A percentile compares a stretch with the other conserved stretches of the same genome.
Evolutionary conservation across 345 rosid genomes (phyloP).

Genomic region (Eucalyptus sp.): DNA sequence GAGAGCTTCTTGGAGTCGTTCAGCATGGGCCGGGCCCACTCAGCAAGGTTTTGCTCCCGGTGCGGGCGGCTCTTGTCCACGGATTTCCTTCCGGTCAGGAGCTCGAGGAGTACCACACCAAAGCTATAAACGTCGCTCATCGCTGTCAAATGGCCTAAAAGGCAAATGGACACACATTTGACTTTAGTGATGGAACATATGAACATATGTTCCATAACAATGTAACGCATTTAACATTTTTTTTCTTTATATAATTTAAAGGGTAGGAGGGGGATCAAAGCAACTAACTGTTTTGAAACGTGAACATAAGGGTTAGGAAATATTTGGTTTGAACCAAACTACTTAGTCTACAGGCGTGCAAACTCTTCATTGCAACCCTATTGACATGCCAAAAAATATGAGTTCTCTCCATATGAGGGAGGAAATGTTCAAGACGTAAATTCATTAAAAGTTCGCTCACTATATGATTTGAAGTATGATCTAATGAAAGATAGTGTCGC

Average conservation of each 20-base stretch:
- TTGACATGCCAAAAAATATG: fast-evolving
- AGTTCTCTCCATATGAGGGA: background rate
- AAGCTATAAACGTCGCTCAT: conserved; percentile 65
- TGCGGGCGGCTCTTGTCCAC: conserved; percentile 48
- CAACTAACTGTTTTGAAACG: background rate
- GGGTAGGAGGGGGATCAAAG: background rate
- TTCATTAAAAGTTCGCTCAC: background rate
- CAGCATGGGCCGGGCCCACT: conserved; percentile 73
- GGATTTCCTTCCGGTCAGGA: conserved; percentile 50
- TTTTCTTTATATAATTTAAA: background rate
- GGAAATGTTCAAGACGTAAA: background rate
- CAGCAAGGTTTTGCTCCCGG: conserved; percentile 53
- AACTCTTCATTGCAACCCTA: background rate
- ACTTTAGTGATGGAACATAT: background rate
- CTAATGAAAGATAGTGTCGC: background rate
- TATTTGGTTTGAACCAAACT: background rate
- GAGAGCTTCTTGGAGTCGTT: conserved; percentile 55
- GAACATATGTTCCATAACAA: background rate
- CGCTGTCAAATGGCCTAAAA: conserved; percentile 59
- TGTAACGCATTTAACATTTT: background rate
- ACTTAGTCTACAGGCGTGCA: background rate
- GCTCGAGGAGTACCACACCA: conserved; percentile 59
- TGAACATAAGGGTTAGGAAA: background rate
- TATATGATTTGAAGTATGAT: background rate
- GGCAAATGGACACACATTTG: background rate